Evolutionary conservation across 495 filamentous ascomycete genomes (phyloP).

Genomic region (Bathelium albidoporum): DNA sequence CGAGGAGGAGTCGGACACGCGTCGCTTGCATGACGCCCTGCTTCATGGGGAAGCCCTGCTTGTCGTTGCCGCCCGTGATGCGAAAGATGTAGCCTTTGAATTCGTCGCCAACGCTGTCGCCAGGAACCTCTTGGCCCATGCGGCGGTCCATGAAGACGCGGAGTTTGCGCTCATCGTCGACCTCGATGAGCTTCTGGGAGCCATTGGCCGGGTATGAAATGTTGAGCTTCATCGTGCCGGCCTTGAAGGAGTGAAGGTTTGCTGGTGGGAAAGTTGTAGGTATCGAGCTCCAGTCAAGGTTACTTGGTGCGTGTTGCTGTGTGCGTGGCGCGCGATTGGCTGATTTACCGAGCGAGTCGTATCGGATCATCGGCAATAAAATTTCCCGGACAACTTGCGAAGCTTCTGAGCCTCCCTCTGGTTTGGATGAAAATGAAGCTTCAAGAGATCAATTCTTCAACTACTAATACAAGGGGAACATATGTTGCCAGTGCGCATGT

Average conservation of each 20-base stretch:
- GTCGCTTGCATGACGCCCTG: slow-evolving; percentile 98
- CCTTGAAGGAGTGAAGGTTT: slow-evolving; percentile 2
- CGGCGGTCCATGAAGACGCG: slow-evolving; percentile 81
- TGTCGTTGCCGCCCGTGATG: slow-evolving; percentile 99
- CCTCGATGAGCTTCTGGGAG: slow-evolving; percentile 95
- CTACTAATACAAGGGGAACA: too few species aligned
- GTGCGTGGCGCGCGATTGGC: background rate
- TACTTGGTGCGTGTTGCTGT: background rate
- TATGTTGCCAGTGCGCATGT: too few species aligned
- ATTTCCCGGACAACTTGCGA: background rate
- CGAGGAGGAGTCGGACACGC: slow-evolving; percentile 89
- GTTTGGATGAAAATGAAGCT: too few species aligned
- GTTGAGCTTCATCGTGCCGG: slow-evolving; percentile 79
- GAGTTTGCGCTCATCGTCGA: slow-evolving; percentile 94
- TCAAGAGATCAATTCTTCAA: too few species aligned
- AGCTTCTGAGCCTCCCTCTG: background rate
- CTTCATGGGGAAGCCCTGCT: slow-evolving; percentile 99
- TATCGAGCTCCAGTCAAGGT: background rate
- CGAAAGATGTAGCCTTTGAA: slow-evolving; percentile 98
- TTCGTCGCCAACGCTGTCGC: slow-evolving; percentile 90
- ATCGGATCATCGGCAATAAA: background rate
- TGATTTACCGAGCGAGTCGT: background rate
- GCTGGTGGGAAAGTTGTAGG: background rate
- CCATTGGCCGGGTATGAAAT: slow-evolving; percentile 98
- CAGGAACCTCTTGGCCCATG: slow-evolving; percentile 95